phyloP scores from a whole-genome alignment of 2,329 filamentous ascomycete genomes.

The Calonectria montana region DNA sequence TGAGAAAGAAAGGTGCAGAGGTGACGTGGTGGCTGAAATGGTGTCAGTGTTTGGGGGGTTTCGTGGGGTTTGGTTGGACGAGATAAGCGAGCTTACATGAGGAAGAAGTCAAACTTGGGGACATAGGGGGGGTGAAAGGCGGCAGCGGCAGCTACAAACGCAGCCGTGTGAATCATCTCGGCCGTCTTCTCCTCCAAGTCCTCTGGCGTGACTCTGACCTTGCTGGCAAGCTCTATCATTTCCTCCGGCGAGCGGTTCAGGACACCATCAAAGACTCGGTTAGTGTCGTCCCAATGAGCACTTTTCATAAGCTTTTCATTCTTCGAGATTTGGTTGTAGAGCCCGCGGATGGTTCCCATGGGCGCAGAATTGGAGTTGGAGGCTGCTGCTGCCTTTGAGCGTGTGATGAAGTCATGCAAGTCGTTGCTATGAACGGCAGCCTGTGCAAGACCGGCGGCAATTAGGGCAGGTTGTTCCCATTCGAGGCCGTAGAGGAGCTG shows the following conservation, averaged over 20 bases:
- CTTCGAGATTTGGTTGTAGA: conserved; percentile 68
- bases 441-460: conserved; percentile 85
- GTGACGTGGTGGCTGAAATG: conserved; percentile 79
- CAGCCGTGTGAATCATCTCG: conserved; percentile 76
- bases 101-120: conserved; percentile 85
- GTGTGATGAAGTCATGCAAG: conserved; percentile 65
- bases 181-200: conserved; percentile 66
- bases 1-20: conserved; percentile 76
- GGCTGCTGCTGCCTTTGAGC: conserved; percentile 59
- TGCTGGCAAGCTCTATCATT: conserved; percentile 70
- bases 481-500: conserved; percentile 89
- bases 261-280: conserved; percentile 78
- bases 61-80: background rate
- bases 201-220: conserved; percentile 66
- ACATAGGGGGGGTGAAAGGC: conserved; percentile 73
- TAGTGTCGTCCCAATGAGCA: conserved; percentile 60
- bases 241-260: conserved; percentile 71
- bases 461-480: conserved; percentile 82
- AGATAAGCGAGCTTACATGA: conserved; percentile 57
- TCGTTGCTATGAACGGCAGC: conserved; percentile 74
- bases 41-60: conserved; percentile 10
- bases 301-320: conserved; percentile 68
- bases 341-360: conserved; percentile 54
- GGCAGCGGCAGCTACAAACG: conserved; percentile 62
- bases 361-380: conserved; percentile 18